These are phyloP conservation scores for Microcera coccophila DNA, from an alignment of 2,329 filamentous ascomycete genomes.

Conservation along the genomic window DNA sequence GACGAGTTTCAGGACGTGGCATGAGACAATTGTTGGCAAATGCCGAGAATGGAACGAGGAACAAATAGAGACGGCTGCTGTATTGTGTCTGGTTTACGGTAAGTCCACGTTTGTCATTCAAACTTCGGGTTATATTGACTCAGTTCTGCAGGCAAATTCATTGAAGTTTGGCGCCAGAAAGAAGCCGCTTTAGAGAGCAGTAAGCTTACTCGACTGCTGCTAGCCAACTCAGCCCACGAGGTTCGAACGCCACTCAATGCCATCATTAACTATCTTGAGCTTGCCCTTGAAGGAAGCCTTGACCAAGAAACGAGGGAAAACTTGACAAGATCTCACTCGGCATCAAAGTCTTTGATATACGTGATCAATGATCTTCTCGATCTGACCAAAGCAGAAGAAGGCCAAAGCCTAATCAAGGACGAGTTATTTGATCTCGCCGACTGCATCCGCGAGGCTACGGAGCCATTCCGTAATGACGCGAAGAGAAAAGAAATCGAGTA, in stretches of 20 bases:
- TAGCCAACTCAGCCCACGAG: slow-evolving; percentile 88
- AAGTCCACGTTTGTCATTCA: slow-evolving; percentile 33
- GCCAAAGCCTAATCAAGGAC: slow-evolving; percentile 72
- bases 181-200: slow-evolving; percentile 79
- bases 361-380: slow-evolving; percentile 91
- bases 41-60: slow-evolving; percentile 87
- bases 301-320: slow-evolving; percentile 84
- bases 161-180: slow-evolving; percentile 89
- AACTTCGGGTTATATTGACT: not conserved
- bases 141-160: slow-evolving; percentile 58
- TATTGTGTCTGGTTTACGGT: slow-evolving; percentile 82
- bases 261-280: slow-evolving; percentile 92
- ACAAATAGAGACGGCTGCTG: slow-evolving; percentile 82
- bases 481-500: slow-evolving; percentile 72
- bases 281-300: slow-evolving; percentile 75
- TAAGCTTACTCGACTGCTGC: slow-evolving; percentile 70
- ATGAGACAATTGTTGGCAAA: slow-evolving; percentile 74
- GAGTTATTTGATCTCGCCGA: slow-evolving; percentile 70
- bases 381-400: slow-evolving; percentile 82
- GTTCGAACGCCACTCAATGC: slow-evolving; percentile 87
- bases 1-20: slow-evolving; percentile 76
- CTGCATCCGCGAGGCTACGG: slow-evolving; percentile 73
- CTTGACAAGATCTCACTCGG: slow-evolving; percentile 77
- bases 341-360: slow-evolving; percentile 87
- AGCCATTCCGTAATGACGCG: slow-evolving; percentile 69